Evolutionary conservation across 495 filamentous ascomycete genomes (phyloP).

Genomic region (Penicillium cosmopolitanum): DNA sequence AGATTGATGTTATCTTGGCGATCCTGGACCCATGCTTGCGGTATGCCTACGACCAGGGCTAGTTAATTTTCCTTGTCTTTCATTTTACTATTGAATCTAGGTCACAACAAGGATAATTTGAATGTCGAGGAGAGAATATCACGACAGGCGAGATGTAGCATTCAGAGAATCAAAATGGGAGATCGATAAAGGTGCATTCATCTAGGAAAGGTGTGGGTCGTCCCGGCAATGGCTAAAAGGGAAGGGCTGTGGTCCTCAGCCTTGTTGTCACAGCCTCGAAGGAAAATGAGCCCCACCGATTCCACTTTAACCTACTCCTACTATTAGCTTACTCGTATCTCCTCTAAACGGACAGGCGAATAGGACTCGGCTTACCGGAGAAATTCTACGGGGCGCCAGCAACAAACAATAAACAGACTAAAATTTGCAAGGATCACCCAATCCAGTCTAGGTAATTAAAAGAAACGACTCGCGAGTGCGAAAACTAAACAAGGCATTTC

Average conservation of each 20-base stretch:
- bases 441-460: too few species aligned
- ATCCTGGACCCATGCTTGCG: not conserved
- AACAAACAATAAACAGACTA: too few species aligned
- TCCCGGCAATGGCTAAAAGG: not conserved
- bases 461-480: too few species aligned
- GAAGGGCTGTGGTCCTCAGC: not conserved
- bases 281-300: not conserved
- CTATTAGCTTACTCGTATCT: not conserved
- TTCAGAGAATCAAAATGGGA: not conserved
- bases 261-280: not conserved
- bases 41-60: not conserved
- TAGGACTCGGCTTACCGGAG: not conserved
- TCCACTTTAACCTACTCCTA: not conserved
- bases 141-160: not conserved
- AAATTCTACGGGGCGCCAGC: not conserved
- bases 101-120: too few species aligned
- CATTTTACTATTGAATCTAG: not conserved
- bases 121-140: not conserved
- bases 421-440: too few species aligned
- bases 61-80: not conserved
- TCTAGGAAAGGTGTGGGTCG: not conserved
- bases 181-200: too few species aligned
- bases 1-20: not conserved
- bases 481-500: too few species aligned
- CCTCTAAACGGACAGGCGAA: not conserved